A percentile compares a stretch with the other conserved stretches of the same genome.
Evolutionary conservation across 1,284 basidiomycete genomes (phyloP).

Genomic region (Puccinia brachypodii): DNA sequence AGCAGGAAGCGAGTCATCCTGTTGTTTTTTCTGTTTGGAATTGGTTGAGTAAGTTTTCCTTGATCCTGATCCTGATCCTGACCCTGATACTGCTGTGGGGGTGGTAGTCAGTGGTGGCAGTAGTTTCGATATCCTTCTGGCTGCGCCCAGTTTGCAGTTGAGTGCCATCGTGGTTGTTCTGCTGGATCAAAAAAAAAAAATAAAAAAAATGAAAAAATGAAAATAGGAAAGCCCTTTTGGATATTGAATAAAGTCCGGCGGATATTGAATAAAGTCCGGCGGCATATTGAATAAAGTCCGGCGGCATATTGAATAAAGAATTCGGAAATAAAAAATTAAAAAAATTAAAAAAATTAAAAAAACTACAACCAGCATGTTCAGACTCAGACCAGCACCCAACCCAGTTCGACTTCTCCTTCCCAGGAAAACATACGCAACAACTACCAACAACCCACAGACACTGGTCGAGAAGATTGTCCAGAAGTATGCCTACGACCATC

Average conservation of each 20-base stretch:
- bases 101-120: neutral
- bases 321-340: neutral
- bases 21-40: slow-evolving; percentile 26
- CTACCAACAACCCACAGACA: slow-evolving; percentile 64
- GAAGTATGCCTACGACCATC: slow-evolving; percentile 86
- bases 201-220: neutral
- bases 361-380: neutral
- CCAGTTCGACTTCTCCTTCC: neutral
- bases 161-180: neutral
- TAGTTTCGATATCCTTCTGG: neutral
- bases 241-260: neutral
- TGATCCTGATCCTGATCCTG: neutral
- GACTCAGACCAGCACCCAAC: neutral
- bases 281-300: neutral
- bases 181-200: neutral
- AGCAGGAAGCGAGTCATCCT: slow-evolving; percentile 36
- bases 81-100: neutral
- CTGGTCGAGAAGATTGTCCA: slow-evolving; percentile 98
- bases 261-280: neutral
- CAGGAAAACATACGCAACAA: neutral
- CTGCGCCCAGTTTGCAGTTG: neutral
- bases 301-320: neutral
- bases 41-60: neutral
- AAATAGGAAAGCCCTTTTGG: neutral
- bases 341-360: neutral